Base-by-base conservation (phyloP, 2,329 filamentous ascomycete genomes). In the Xylaria sp. region DNA sequence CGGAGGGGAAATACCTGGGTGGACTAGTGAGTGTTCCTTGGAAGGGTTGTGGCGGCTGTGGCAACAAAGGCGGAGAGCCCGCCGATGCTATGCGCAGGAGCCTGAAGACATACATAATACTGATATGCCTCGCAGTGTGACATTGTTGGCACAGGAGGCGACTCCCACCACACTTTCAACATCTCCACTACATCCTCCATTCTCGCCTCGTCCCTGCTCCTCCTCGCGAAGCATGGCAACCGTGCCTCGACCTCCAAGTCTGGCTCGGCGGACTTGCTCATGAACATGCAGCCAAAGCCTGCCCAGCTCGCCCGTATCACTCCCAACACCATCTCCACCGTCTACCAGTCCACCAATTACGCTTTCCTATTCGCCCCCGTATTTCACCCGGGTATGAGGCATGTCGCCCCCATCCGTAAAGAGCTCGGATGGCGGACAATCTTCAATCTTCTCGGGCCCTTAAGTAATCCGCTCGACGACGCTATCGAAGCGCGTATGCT, bases 121-220 rank as follows among this genome's bases (percentile, higher is more conserved):
- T 42, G 54, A 67, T 17, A 24, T 30, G 32, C 24, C 24, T 19
- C 56, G 53, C 68, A 89, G 84, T 90, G 94, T 79, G 96, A 99
- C 80, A 98, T 99, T 79, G 96, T 99, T 67, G 96, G 96, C 74
- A 99, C 96, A 7, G 96, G 96, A 73, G 96, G 96, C 77, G 96
- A 99, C 83, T 91, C 92, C 21, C 94, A 98, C 85, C 93, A 97
- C 80, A 99, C 96, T 39, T 99, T 97, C 89, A 99, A 99, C 81
- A 95, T 99, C 79, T 96, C 92, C 74, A 99, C 96, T 4, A 97
- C 96, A 6, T 89, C 96, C 2, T 97, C 94, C 19, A 98, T 99
- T 77, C 85, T 99, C 57, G 93, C 93, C 55, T 97, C 94, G 5
- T 90, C 94, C 4, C 84, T 97, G 32, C 87, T 99, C 42, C 86